Base-by-base conservation (phyloP, 208 protist genomes). In the Trypanosoma cruzi region DNA sequence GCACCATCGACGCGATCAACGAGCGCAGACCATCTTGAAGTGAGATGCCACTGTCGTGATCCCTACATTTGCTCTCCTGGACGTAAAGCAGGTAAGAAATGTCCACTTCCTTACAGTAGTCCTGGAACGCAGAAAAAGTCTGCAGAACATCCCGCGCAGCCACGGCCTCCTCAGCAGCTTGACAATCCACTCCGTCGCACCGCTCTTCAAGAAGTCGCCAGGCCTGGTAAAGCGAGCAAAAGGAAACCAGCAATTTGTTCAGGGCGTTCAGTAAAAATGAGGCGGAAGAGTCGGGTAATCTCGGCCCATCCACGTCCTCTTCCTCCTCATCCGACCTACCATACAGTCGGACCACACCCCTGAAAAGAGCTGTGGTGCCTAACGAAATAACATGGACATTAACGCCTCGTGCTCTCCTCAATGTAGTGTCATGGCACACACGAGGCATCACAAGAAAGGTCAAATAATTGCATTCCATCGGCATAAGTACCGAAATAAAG, bases 81-180 rank as follows among this genome's bases (percentile, higher is more conserved):
- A 86, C 62, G 28, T 81, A 74, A 24, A 92, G 74, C 14, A 95
- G 81, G 58, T 86, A 80, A 4, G 90, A 86, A 20, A 88, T 75
- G 57, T 95, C 90, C 5, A 87, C 71, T 66, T 93, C 87, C 20
- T 71, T 77, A 26, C 71, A 55, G 72, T 90, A 95, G 50, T 73
- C 84, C 48, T 74, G 60, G 65, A 84, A 77, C 29, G 46, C 40
- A 10, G 58, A 67, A 64, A 73, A 82, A 29, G 64, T 57, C 26
- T 64, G 37, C 46, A 68, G 63, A 58, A 86, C 60, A 29, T 86
- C 81, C 48, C 65, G 48, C 40, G 76, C 73, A 18, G 86, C 32
- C 0, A 53, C 36, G 73, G 36, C 22, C 13, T 60, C 40, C 32
- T 58, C 22, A 42, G 7, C 42, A 32, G 26, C 26, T n/a, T 59